These are phyloP conservation scores for Malbranchea zuffiana DNA, from an alignment of 2,329 filamentous ascomycete genomes.

Conservation along the genomic window DNA sequence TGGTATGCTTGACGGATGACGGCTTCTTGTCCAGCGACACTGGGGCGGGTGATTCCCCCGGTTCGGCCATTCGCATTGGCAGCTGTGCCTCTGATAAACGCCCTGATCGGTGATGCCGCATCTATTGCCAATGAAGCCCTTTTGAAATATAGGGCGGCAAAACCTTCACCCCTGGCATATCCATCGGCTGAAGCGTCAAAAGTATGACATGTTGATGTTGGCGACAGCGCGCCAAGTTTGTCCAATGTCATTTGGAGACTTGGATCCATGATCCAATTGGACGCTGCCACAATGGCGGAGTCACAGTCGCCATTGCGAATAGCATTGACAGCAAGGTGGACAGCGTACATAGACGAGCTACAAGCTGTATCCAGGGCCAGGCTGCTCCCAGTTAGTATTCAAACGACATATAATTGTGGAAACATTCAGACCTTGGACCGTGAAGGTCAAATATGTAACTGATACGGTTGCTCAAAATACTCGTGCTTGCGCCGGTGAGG, in stretches of 20 bases:
- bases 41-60: slow-evolving; percentile 18
- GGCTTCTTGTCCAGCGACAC: slow-evolving; percentile 11
- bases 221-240: slow-evolving; percentile 11
- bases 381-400: too few species aligned
- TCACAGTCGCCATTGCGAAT: slow-evolving; percentile 20
- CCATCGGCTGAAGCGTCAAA: slow-evolving; percentile 26
- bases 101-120: slow-evolving; percentile 27
- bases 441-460: slow-evolving; percentile 9
- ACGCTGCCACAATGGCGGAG: slow-evolving; percentile 15
- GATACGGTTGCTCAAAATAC: slow-evolving; percentile 11
- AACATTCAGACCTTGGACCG: too few species aligned
- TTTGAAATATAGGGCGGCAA: slow-evolving; percentile 26
- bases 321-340: slow-evolving; percentile 22
- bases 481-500: slow-evolving; percentile 8
- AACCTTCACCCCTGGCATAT: slow-evolving; percentile 27
- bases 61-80: slow-evolving; percentile 24
- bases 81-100: slow-evolving; percentile 23
- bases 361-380: slow-evolving; percentile 18
- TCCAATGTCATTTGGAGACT: slow-evolving; percentile 17
- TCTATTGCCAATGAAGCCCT: slow-evolving; percentile 21
- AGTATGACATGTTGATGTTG: slow-evolving; percentile 20
- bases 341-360: slow-evolving; percentile 17
- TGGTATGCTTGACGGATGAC: slow-evolving; percentile 39
- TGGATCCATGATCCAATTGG: slow-evolving; percentile 19
- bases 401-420: too few species aligned